These are phyloP conservation scores for Sicyos baderoa DNA, from an alignment of 306 rosid genomes.

Conservation along the genomic window DNA sequence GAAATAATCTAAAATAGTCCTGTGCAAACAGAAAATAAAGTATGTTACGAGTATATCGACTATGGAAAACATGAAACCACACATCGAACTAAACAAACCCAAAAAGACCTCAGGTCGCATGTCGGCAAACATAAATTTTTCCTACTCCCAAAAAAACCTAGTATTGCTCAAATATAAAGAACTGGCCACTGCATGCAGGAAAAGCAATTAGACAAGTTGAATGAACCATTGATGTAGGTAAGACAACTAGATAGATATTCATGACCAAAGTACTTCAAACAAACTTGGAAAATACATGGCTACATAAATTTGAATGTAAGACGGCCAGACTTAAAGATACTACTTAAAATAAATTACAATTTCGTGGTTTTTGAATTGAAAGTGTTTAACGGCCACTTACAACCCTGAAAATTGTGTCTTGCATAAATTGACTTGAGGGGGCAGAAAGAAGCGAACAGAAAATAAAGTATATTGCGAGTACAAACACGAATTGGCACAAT, in stretches of 20 bases:
- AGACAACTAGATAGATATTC: not conserved
- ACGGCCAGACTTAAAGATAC: not conserved
- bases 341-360: not conserved
- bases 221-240: not conserved
- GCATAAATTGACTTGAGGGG: not conserved
- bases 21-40: conserved; percentile 25
- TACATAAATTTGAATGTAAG: not conserved
- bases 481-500: too few species aligned
- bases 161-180: not conserved
- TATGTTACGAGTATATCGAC: not conserved
- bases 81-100: not conserved
- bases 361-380: not conserved
- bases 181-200: not conserved
- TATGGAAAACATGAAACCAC: not conserved
- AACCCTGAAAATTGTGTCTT: not conserved
- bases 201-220: not conserved
- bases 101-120: not conserved
- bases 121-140: not conserved
- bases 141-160: not conserved
- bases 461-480: too few species aligned
- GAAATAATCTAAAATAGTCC: conserved; percentile 62
- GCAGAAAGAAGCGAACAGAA: not conserved
- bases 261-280: not conserved
- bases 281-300: not conserved
- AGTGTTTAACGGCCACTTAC: not conserved